Conservation (phyloP, 352 stramenopile species). For the Phytophthora sp. region DNA sequence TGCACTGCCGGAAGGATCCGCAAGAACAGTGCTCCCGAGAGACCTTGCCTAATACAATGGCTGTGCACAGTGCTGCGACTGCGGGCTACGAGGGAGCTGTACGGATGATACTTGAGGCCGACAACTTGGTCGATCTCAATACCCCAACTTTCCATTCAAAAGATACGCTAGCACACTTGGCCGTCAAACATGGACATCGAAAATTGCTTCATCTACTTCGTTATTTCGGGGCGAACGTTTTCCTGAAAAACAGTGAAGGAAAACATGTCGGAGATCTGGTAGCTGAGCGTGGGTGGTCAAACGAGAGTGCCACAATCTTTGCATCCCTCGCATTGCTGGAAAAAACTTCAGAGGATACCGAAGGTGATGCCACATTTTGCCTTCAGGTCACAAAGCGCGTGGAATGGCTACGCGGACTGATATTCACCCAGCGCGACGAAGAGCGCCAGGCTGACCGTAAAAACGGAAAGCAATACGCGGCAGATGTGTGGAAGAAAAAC, state of each 20-base stretch:
- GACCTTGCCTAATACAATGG: constrained; percentile 21
- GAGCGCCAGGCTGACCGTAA: not conserved
- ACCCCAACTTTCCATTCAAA: constrained; percentile 33
- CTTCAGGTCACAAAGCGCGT: not conserved
- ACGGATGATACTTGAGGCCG: constrained; percentile 35
- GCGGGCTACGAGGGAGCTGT: constrained; percentile 34
- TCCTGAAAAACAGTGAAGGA: constrained; percentile 25
- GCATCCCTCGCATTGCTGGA: too few species aligned
- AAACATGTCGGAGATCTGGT: constrained; percentile 28
- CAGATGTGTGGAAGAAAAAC: not conserved
- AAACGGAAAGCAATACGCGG: too few species aligned
- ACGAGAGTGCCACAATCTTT: constrained; percentile 13
- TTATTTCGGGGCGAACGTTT: constrained; percentile 25
- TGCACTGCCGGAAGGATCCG: constrained; percentile 18
- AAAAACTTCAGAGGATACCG: constrained; percentile 8
- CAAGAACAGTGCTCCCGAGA: not conserved
- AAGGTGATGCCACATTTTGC: not conserved
- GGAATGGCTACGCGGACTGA: not conserved
- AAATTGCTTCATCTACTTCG: constrained; percentile 22
- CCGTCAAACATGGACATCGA: constrained; percentile 30
- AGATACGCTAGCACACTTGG: constrained; percentile 36
- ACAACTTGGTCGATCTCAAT: constrained; percentile 40
- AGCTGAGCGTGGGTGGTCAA: constrained; percentile 9
- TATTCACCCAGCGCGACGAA: not conserved
- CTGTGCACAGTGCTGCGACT: constrained; percentile 33